Evolutionary conservation across 2,329 filamentous ascomycete species (phyloP).

Genomic region (Zarea fungicola): DNA sequence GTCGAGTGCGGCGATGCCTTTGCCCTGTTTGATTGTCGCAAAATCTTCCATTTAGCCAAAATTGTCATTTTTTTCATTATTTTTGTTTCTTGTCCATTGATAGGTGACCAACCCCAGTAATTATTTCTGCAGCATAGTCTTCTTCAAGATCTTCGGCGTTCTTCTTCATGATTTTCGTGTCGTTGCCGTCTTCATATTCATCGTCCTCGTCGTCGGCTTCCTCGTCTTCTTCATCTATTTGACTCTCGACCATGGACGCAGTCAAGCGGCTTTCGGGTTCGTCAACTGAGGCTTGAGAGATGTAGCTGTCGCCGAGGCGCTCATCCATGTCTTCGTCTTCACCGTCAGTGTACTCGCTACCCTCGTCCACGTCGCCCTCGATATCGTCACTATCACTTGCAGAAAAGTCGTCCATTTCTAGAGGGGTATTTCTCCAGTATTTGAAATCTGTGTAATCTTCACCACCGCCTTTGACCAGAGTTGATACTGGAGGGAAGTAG

Average conservation of each 20-base stretch:
- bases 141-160: conserved; percentile 26
- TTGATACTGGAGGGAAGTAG: conserved; percentile 89
- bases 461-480: conserved; percentile 80
- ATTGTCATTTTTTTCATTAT: conserved; percentile 16
- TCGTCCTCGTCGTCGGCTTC: conserved; percentile 37
- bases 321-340: conserved; percentile 35
- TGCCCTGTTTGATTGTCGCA: neutral
- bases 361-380: conserved; percentile 47
- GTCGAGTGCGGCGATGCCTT: conserved; percentile 3
- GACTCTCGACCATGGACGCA: conserved; percentile 25
- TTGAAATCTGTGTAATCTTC: conserved; percentile 97
- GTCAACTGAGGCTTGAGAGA: conserved; percentile 46
- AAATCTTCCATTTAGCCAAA: conserved; percentile 1
- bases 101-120: conserved; percentile 54
- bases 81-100: conserved; percentile 37
- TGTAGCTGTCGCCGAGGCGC: conserved; percentile 50
- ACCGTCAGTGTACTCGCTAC: conserved; percentile 38
- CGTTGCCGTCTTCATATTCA: conserved; percentile 38
- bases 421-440: conserved; percentile 84
- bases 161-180: conserved; percentile 21
- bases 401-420: conserved; percentile 84
- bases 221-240: conserved; percentile 27
- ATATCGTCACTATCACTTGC: conserved; percentile 64
- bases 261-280: conserved; percentile 35
- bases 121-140: conserved; percentile 51